Percentiles rank a stretch among this genome's conserved stretches.
Evolutionary conservation across 495 filamentous ascomycete genomes (phyloP).

Genomic region (Penicillium daleae): DNA sequence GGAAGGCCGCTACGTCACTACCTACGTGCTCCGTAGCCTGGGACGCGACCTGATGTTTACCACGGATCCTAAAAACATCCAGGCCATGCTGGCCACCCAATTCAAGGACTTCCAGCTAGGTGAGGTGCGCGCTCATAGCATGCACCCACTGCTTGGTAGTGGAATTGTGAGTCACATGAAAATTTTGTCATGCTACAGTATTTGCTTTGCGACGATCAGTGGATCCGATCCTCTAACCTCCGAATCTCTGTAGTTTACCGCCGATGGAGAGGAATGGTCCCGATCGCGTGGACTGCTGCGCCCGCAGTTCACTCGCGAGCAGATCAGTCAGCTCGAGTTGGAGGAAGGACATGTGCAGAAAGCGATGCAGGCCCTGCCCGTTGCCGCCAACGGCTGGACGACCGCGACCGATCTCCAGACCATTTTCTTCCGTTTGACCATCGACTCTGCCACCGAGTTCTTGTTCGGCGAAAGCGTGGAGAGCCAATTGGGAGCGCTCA

Average conservation of each 20-base stretch:
- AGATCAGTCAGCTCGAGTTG: conserved; percentile 55
- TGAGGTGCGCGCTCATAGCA: conserved; percentile 31
- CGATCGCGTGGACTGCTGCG: conserved; percentile 59
- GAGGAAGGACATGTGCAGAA: conserved; percentile 56
- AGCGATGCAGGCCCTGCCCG: conserved; percentile 42
- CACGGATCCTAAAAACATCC: conserved; percentile 57
- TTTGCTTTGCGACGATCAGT: not conserved
- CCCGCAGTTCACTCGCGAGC: conserved; percentile 57
- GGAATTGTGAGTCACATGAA: conserved; percentile 47
- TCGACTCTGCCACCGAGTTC: conserved; percentile 70
- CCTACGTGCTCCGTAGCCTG: conserved; percentile 32
- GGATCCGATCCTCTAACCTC: not conserved
- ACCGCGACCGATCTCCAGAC: conserved; percentile 55
- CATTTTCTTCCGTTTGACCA: conserved; percentile 66
- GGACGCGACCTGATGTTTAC: conserved; percentile 44
- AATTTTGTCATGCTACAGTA: not conserved
- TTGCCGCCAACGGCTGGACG: conserved; percentile 49
- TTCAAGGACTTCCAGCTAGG: conserved; percentile 57
- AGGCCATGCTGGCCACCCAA: conserved; percentile 57
- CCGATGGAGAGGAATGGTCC: conserved; percentile 54
- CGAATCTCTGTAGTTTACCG: conserved; percentile 42
- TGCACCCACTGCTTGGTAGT: conserved; percentile 47
- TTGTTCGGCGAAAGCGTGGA: conserved; percentile 64
- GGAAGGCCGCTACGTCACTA: conserved; percentile 37
- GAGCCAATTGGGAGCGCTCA: conserved; percentile 39